phyloP scores from a whole-genome alignment of 768 basidiomycete genomes.

The Hebeloma cylindrosporum region DNA sequence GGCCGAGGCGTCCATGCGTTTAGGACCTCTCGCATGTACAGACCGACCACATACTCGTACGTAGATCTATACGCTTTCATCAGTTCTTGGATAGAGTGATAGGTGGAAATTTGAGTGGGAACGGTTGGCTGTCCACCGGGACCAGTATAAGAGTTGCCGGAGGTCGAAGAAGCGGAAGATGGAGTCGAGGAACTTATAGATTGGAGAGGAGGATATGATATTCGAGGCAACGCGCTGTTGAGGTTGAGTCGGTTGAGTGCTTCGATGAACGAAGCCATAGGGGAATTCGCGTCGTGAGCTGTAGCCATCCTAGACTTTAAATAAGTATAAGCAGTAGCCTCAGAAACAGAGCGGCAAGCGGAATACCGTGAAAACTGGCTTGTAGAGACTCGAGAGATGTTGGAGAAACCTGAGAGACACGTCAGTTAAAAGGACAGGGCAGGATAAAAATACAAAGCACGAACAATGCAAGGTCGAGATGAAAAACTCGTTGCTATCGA shows the following conservation, averaged over 20 bases:
- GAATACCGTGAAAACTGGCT: too few relatives aligned
- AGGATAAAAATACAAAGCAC: conserved; percentile 4
- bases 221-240: too few relatives aligned
- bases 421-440: neutral
- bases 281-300: neutral
- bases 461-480: conserved; percentile 21
- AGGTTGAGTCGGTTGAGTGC: conserved; percentile 4
- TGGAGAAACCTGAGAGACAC: conserved; percentile 4
- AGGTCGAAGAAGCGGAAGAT: too few relatives aligned
- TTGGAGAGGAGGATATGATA: too few relatives aligned
- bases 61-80: too few relatives aligned
- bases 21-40: conserved; percentile 1
- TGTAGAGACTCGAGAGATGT: neutral
- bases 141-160: too few relatives aligned
- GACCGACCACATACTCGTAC: neutral
- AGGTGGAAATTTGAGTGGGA: too few relatives aligned
- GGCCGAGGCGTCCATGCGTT: conserved; percentile 18
- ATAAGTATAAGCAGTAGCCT: neutral
- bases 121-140: too few relatives aligned
- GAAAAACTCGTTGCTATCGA: conserved; percentile 23
- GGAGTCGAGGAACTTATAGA: too few relatives aligned
- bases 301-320: neutral
- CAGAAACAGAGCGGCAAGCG: neutral
- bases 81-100: too few relatives aligned
- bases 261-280: neutral